Percentiles rank a stretch among this genome's conserved stretches.
Evolutionary conservation across 2,329 filamentous ascomycete genomes (phyloP).

Genomic region (Amylocarpus encephaloides): DNA sequence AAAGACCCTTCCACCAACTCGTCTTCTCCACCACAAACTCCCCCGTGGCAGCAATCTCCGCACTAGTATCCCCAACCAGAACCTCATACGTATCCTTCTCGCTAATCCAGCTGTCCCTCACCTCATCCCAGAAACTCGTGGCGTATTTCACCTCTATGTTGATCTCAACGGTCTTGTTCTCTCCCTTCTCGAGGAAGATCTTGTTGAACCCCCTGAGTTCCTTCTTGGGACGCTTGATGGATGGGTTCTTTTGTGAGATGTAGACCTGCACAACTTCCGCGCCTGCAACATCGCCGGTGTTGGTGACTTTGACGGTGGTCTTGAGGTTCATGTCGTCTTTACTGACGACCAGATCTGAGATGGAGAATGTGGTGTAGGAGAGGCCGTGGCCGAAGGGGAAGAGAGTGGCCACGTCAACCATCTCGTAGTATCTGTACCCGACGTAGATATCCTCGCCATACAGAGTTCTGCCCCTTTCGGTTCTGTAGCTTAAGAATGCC

Average conservation of each 20-base stretch:
- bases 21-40: constrained; percentile 54
- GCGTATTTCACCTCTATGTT: constrained; percentile 56
- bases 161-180: constrained; percentile 52
- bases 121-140: constrained; percentile 65
- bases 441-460: constrained; percentile 79
- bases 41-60: constrained; percentile 42
- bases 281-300: constrained; percentile 50
- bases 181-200: constrained; percentile 53
- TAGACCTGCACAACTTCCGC: constrained; percentile 55
- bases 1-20: constrained; percentile 62
- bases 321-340: constrained; percentile 40
- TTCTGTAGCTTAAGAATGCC: constrained; percentile 66
- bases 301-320: constrained; percentile 50
- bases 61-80: constrained; percentile 52
- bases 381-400: constrained; percentile 79
- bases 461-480: constrained; percentile 62
- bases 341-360: constrained; percentile 43
- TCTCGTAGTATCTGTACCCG: constrained; percentile 77
- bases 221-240: constrained; percentile 50
- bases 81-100: constrained; percentile 62
- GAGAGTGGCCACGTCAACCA: constrained; percentile 54
- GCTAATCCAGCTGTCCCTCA: constrained; percentile 56
- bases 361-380: constrained; percentile 65
- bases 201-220: constrained; percentile 63
- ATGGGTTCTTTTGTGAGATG: constrained; percentile 44